phyloP scores from a whole-genome alignment of 768 basidiomycete species.

The Obba rivulosa region DNA sequence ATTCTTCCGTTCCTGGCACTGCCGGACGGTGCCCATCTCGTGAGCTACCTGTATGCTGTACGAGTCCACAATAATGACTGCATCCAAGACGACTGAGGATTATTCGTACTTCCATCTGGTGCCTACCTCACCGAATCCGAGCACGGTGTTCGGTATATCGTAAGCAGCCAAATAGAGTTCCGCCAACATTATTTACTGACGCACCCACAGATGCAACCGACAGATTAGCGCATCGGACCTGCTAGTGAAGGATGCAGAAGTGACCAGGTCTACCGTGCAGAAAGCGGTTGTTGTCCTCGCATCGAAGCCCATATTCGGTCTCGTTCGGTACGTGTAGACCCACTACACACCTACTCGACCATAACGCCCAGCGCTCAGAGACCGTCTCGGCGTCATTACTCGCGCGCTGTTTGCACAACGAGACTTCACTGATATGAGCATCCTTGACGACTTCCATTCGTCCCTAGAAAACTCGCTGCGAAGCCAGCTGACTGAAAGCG shows the following conservation, averaged over 20 bases:
- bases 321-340: conserved; percentile 58
- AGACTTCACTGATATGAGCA: conserved; percentile 82
- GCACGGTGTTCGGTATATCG: conserved; percentile 96
- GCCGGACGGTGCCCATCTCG: conserved; percentile 95
- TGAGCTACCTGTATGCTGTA: conserved; percentile 35
- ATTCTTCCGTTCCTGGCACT: conserved; percentile 93
- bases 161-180: conserved; percentile 32
- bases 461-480: conserved; percentile 74
- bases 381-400: conserved; percentile 93
- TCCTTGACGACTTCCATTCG: conserved; percentile 82
- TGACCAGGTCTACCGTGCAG: conserved; percentile 94
- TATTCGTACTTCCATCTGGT: conserved; percentile 96
- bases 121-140: conserved; percentile 58
- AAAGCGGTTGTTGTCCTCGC: conserved; percentile 96
- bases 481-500: conserved; percentile 84
- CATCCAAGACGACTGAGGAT: conserved; percentile 74
- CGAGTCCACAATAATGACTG: conserved; percentile 8
- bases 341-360: background rate
- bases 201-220: conserved; percentile 72
- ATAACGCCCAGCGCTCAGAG: conserved; percentile 36
- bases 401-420: conserved; percentile 65
- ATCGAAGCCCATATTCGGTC: conserved; percentile 87
- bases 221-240: conserved; percentile 82
- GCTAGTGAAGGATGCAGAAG: conserved; percentile 73
- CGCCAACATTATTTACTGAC: background rate